These are phyloP conservation scores for Geranium rotundifolium DNA, from an alignment of 345 rosid species.

Conservation along the genomic window DNA sequence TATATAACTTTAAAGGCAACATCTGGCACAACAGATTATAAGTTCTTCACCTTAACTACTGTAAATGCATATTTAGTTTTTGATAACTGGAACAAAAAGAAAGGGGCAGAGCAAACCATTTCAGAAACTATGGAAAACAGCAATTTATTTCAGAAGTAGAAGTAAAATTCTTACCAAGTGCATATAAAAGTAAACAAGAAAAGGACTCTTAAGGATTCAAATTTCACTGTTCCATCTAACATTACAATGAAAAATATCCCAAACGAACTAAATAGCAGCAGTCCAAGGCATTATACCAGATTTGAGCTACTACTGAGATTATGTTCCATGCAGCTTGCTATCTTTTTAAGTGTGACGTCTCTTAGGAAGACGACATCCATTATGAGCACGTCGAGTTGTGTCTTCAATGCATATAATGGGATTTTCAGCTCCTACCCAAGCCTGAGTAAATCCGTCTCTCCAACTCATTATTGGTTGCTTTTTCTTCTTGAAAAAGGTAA, in stretches of 20 bases:
- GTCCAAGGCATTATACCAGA: not conserved
- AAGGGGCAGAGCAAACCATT: too few relatives aligned
- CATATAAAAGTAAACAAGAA: too few relatives aligned
- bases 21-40: too few relatives aligned
- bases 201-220: not conserved
- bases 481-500: slow-evolving; percentile 70
- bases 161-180: too few relatives aligned
- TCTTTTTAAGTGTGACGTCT: slow-evolving; percentile 40
- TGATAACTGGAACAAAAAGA: too few relatives aligned
- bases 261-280: not conserved
- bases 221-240: not conserved
- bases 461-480: slow-evolving; percentile 67
- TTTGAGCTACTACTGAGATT: too few relatives aligned
- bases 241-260: not conserved
- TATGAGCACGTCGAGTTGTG: slow-evolving; percentile 68
- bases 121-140: too few relatives aligned
- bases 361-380: slow-evolving; percentile 80
- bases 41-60: too few relatives aligned
- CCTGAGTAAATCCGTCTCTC: slow-evolving; percentile 49
- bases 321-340: too few relatives aligned
- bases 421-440: slow-evolving; percentile 28
- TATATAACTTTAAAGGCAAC: too few relatives aligned
- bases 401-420: slow-evolving; percentile 74
- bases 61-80: too few relatives aligned
- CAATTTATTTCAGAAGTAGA: too few relatives aligned